Percentiles rank a stretch among this genome's conserved stretches.
Evolutionary conservation across 352 stramenopile genomes (phyloP).

Genomic region (Phytophthora palmivora): DNA sequence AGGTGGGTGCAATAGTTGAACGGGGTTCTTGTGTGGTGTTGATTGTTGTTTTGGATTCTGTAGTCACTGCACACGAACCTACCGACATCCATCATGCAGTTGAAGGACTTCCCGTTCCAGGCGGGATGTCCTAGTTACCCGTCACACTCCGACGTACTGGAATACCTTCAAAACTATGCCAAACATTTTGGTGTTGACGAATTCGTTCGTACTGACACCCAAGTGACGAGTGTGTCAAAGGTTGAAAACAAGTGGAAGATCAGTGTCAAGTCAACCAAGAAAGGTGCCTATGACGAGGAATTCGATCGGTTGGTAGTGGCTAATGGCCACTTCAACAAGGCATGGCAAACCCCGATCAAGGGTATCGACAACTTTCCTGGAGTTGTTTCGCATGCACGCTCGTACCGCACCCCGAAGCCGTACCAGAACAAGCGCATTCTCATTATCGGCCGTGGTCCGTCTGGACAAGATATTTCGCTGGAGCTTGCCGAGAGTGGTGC

Average conservation of each 20-base stretch:
- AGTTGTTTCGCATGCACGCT: conserved; percentile 47
- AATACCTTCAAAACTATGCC: conserved; percentile 69
- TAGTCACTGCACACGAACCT: conserved; percentile 81
- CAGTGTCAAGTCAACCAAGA: conserved; percentile 38
- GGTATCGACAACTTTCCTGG: conserved; percentile 58
- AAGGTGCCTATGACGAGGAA: conserved; percentile 51
- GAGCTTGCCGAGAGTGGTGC: conserved; percentile 50
- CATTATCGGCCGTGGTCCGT: conserved; percentile 69
- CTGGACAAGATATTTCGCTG: conserved; percentile 73
- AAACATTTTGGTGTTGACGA: conserved; percentile 54
- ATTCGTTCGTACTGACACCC: conserved; percentile 51
- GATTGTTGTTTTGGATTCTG: neutral
- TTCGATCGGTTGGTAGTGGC: conserved; percentile 75
- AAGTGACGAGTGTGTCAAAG: conserved; percentile 54
- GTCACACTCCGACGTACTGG: conserved; percentile 59
- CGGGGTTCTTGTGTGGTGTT: neutral
- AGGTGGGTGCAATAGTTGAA: conserved; percentile 34
- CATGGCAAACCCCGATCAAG: conserved; percentile 48
- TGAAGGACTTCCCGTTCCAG: conserved; percentile 64
- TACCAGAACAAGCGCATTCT: conserved; percentile 61
- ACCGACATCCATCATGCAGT: conserved; percentile 75
- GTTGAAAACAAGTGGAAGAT: conserved; percentile 37
- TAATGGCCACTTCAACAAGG: conserved; percentile 75
- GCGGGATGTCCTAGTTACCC: conserved; percentile 53
- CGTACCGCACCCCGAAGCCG: conserved; percentile 47